phyloP scores from a whole-genome alignment of 306 rosid species.

The Albizia julibrissin region DNA sequence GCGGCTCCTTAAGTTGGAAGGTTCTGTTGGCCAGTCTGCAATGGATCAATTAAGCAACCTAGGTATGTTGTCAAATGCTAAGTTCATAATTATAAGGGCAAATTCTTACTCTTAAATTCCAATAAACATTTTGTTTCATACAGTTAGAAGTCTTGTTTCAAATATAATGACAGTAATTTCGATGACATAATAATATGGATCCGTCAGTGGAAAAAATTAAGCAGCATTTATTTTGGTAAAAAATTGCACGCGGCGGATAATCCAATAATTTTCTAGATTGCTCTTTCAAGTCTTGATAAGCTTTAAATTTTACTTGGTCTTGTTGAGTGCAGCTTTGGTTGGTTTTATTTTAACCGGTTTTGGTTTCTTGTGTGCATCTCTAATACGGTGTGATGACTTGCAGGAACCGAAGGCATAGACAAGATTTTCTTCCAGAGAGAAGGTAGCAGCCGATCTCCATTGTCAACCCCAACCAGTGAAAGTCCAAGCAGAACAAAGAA shows the following conservation, averaged over 20 bases:
- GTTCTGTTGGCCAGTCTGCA: slow-evolving; percentile 79
- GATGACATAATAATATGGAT: background rate
- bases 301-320: background rate
- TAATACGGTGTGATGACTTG: slow-evolving; percentile 32
- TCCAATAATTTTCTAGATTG: background rate
- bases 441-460: slow-evolving; percentile 48
- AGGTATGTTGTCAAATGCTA: slow-evolving; percentile 49
- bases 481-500: slow-evolving; percentile 44
- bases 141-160: background rate
- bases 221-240: background rate
- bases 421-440: slow-evolving; percentile 59
- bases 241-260: background rate
- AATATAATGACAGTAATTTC: background rate
- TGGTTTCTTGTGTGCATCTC: background rate
- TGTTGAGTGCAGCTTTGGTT: background rate
- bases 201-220: background rate
- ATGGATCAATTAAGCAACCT: slow-evolving; percentile 82
- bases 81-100: background rate
- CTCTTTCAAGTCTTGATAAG: background rate
- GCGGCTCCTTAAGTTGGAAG: slow-evolving; percentile 80
- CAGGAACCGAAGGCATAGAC: slow-evolving; percentile 87
- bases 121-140: slow-evolving; percentile 1
- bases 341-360: background rate
- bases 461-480: slow-evolving; percentile 38
- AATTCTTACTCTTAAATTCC: slow-evolving; percentile 12